Base-by-base conservation (phyloP, 1,284 basidiomycete genomes). In the Trametes hirsuta region DNA sequence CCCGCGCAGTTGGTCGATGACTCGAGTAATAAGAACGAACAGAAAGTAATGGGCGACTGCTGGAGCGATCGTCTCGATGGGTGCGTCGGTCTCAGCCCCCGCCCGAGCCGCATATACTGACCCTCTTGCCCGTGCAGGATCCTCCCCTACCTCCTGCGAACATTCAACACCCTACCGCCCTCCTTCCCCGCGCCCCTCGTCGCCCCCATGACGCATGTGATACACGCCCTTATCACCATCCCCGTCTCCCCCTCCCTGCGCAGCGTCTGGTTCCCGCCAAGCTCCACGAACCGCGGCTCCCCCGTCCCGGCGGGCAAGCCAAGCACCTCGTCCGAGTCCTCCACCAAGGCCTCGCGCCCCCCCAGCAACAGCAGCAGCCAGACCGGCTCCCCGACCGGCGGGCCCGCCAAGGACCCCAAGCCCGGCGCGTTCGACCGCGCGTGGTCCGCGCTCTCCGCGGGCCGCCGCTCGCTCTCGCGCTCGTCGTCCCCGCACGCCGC, bases 161-260 rank as follows among this genome's bases (percentile, higher is more conserved):
- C 84, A 6, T 91, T 91, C 72, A 80, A 84, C 58, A 72, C 79
- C 22, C 79, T 90, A 25, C 83, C 87, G 2, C 79, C 82, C 2
- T 80, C 83, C 5, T 84, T 81, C 57, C 81, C 84, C 14, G 78
- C 78, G 4, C 91, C 90, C 3, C 75, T 93, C 39, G 76, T 83
- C 1, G 69, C 84, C 0, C 91, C 91, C 1, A 76, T 93, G 50
- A 86, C 88, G 1, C 87, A 93, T 65, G 81, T 87, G 59, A 86
- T 93, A 41, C 91, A 93, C 68, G 76, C 85, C 3, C 79, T 93
- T 49, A 88, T 93, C 62, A 84, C 81, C 15, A 83, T 93, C 54
- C 91, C 91, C 48, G 75, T 91, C 41, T 78, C 78, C 39, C 73
- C 84, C 8, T 73, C 79, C 35, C 78, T 88, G 44, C 83, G 79